Evolutionary conservation across 768 basidiomycete genomes (phyloP), one percentile per base, ranked within the genome.

Genomic region (Boletus speciosus): DNA sequence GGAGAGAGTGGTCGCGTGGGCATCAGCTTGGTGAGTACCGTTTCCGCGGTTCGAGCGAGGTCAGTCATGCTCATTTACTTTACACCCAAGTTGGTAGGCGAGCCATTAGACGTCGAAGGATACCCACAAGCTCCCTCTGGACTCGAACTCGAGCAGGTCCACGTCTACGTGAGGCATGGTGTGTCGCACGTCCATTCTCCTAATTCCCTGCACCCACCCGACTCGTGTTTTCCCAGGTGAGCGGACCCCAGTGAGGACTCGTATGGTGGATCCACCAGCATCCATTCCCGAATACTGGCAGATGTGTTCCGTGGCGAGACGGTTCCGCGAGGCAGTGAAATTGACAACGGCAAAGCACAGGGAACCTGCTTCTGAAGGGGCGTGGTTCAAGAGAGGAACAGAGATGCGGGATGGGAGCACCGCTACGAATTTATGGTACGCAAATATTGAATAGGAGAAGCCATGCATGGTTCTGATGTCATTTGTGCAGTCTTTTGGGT

Each of bases 101-200:
- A 74, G 29, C 76, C 78, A 14, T 64, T 89, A 16, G 83, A 89
- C 48, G 81, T 83, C 1, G 75, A 83, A 23, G 70, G 70, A 8
- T 90, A 90, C 63, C 81, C 83, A 4, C 65, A 74, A 34, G 78
- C 83, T 0, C 88, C 88, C 2, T 53, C 68, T 2, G 78, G 72
- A 25, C 73, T 90, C 16, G 55, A 74, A 59, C 72, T 90, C 38
- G 78, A 85, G 64, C 88, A 90, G 66, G 86, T 90, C 11, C 85
- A 90, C 65, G 69, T 90, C 37, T 90, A 82, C 62, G 80, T 87
- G 5, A 77, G 89, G 25, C 89, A 91, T 66, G 88, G 88, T 88
- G 52, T 45, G 82, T 72, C 50, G 35, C 34, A 16, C 2, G 4
- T 14, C 31, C 25, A 19, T 21, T 36, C 40, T 44, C 11, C 14